phyloP scores from a whole-genome alignment of 176 grass and related monocot genomes.

The Elaeis guineensis region DNA sequence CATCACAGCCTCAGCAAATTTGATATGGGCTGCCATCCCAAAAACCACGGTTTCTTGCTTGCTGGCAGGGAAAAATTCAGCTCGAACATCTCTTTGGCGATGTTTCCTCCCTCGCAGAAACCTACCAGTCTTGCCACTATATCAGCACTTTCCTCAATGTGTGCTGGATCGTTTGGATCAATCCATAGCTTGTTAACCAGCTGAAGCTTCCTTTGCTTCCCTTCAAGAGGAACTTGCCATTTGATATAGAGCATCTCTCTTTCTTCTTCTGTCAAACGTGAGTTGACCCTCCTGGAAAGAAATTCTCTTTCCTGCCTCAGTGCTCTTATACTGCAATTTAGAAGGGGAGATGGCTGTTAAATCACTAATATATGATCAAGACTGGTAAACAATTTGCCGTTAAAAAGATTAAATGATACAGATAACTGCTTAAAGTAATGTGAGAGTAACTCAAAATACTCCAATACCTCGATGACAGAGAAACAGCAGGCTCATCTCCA shows the following conservation, averaged over 20 bases:
- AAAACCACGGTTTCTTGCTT: conserved; percentile 67
- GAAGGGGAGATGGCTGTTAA: neutral
- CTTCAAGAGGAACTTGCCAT: conserved; percentile 65
- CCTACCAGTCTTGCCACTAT: conserved; percentile 89
- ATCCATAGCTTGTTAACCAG: conserved; percentile 75
- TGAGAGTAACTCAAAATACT: neutral
- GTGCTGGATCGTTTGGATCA: conserved; percentile 41
- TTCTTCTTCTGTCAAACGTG: conserved; percentile 70
- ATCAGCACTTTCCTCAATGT: conserved; percentile 67
- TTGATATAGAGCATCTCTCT: conserved; percentile 62
- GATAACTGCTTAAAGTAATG: too few species aligned
- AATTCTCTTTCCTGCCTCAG: conserved; percentile 80
- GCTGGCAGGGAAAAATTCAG: conserved; percentile 67
- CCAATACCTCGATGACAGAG: conserved; percentile 55
- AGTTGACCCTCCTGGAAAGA: conserved; percentile 62
- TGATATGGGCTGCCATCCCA: conserved; percentile 91
- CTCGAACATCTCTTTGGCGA: conserved; percentile 97
- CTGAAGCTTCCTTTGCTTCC: conserved; percentile 89
- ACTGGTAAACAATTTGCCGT: too few species aligned
- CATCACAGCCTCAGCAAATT: conserved; percentile 56
- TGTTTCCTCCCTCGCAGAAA: conserved; percentile 81
- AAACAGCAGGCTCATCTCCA: conserved; percentile 58
- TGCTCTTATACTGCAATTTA: conserved; percentile 50
- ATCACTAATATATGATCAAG: too few species aligned
- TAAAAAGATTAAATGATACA: too few species aligned